Base-by-base conservation (phyloP, 1,139 yeast species). In the Suhomyces guaymorum region DNA sequence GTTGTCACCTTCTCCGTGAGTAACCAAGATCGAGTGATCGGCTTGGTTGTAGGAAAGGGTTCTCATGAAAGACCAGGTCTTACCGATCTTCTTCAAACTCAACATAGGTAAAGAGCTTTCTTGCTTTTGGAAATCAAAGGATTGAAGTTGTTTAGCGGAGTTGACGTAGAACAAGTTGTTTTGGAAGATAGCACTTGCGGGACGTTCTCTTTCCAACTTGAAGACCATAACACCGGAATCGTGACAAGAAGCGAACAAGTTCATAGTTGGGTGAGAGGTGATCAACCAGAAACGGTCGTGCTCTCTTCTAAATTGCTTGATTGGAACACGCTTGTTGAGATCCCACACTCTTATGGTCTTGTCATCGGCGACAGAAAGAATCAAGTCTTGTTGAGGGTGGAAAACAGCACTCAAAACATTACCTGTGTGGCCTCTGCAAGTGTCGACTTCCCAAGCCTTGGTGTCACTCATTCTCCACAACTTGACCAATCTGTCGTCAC, bases 301-400 rank as follows among this genome's bases (percentile, higher is more conserved):
- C 50, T 92, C 97, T 57, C 97, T 82, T 63, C 92, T 82, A 69
- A 90, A 92, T 60, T 89, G 96, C 59, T 90, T 92, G 30, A 94
- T 88, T 5, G 96, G 95, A 2, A 92, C 82, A 56, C 98, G 79
- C 61, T 86, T 87, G 67, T 90, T 90, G 54, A 92, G 74, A 60
- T 94, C 98, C 98, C 98, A 94, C 20, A 92, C 86, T 60, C 98
- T 78, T 47, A 94, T 80, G n/a, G 98, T 90, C 64, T 88, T 89
- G 66, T 94, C 99, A 60, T 92, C 98, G 47, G 95, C 83, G 30
- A 90, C 96, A 16, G 97, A 90, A 37, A 94, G 70, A 48, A 94
- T 90, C 57, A 92, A 70, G 51, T 92, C 97, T 62, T 89, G 95
- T 49, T 80, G 81, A 27, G 98, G 97, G 55, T 92, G 97, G 77